Evolutionary conservation across 2,329 filamentous ascomycete genomes (phyloP).

Genomic region (Thelonectria olida): DNA sequence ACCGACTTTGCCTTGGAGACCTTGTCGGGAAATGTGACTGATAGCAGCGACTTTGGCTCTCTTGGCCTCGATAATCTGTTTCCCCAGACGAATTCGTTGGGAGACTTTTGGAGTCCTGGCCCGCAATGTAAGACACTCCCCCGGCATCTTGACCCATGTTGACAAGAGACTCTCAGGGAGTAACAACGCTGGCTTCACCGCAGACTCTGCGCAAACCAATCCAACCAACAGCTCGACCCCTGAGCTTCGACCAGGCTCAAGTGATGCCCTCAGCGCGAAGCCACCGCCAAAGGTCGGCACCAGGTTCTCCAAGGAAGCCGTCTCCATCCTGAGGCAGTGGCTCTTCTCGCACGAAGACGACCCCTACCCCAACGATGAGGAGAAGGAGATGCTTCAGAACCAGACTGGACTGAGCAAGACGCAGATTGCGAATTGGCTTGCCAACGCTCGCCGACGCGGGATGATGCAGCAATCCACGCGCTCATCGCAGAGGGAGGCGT

Average conservation of each 20-base stretch:
- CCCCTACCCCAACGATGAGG: slow-evolving; percentile 84
- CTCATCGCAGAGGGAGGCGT: background rate
- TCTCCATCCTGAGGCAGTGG: slow-evolving; percentile 59
- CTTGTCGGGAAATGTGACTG: background rate
- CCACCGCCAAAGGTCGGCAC: slow-evolving; percentile 22
- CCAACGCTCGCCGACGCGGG: slow-evolving; percentile 81
- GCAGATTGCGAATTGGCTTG: slow-evolving; percentile 89
- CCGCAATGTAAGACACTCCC: background rate
- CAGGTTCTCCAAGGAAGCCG: slow-evolving; percentile 26
- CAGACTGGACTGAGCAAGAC: slow-evolving; percentile 79
- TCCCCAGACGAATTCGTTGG: background rate
- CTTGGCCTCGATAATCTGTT: background rate
- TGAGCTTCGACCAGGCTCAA: background rate
- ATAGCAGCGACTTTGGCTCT: background rate
- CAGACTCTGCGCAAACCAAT: background rate
- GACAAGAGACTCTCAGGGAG: background rate
- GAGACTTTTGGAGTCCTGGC: background rate
- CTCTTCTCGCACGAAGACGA: slow-evolving; percentile 77
- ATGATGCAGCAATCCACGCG: slow-evolving; percentile 60
- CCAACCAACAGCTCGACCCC: background rate
- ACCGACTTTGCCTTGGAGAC: background rate
- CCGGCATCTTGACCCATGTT: background rate
- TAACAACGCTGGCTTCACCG: background rate
- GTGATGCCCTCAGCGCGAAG: background rate
- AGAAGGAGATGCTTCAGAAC: slow-evolving; percentile 77